phyloP scores from a whole-genome alignment of 345 rosid genomes.

The Populus tremula region DNA sequence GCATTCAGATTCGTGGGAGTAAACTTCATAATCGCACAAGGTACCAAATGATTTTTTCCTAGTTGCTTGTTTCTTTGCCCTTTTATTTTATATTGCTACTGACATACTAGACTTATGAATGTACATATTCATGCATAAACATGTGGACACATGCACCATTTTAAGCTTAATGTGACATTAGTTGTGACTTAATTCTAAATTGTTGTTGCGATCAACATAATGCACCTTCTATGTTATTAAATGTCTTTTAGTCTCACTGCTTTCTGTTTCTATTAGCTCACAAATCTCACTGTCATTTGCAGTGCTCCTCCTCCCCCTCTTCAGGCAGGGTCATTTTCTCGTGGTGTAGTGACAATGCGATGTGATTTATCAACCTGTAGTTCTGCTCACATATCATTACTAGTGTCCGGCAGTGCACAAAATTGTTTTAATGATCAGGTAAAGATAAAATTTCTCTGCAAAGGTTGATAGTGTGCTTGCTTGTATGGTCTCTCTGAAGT shows the following conservation, averaged over 20 bases:
- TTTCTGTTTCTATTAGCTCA: slow-evolving; percentile 4
- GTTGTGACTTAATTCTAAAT: background rate
- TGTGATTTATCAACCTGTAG: slow-evolving; percentile 93
- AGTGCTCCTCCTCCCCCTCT: slow-evolving; percentile 99
- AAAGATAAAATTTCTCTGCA: slow-evolving; percentile 27
- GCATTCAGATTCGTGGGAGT: slow-evolving; percentile 84
- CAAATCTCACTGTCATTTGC: slow-evolving; percentile 26
- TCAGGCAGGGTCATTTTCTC: slow-evolving; percentile 98
- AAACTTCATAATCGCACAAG: slow-evolving; percentile 92
- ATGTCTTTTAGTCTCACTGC: background rate
- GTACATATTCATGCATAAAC: background rate
- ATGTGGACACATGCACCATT: background rate
- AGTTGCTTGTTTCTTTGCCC: slow-evolving; percentile 3
- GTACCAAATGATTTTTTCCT: slow-evolving; percentile 39
- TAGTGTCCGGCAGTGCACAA: slow-evolving; percentile 98
- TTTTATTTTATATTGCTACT: background rate
- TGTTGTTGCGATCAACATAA: background rate
- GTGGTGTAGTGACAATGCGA: slow-evolving; percentile 98
- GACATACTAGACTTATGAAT: background rate
- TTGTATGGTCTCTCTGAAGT: background rate
- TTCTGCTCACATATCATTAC: slow-evolving; percentile 81
- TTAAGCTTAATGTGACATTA: background rate
- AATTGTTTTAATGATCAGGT: slow-evolving; percentile 98
- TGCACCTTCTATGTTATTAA: background rate
- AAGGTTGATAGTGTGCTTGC: background rate